Conservation (phyloP, 805 yeast species). For the Grigorovia jiainica region DNA sequence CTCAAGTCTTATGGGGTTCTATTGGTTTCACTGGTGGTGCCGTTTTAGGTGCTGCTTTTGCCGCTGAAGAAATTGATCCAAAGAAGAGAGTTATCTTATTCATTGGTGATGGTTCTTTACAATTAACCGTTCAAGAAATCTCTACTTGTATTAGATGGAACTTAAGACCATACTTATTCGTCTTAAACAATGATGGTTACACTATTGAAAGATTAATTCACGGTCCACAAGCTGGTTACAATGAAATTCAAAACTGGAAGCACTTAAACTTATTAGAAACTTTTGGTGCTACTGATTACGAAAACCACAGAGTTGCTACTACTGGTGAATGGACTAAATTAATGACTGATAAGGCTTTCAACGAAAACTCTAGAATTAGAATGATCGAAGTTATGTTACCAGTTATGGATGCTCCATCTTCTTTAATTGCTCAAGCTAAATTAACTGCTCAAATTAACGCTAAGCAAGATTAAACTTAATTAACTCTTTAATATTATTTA, state of each 20-base stretch:
- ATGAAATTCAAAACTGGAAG: conserved; percentile 62
- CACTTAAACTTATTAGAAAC: conserved; percentile 47
- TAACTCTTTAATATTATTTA: conserved; percentile 2
- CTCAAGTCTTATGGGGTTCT: conserved; percentile 71
- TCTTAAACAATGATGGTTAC: conserved; percentile 65
- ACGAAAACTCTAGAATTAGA: conserved; percentile 50
- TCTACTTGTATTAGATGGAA: conserved; percentile 61
- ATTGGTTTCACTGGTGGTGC: conserved; percentile 67
- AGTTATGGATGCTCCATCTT: conserved; percentile 59
- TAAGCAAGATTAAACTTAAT: conserved; percentile 21
- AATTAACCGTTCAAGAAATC: conserved; percentile 65
- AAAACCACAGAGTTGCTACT: conserved; percentile 44
- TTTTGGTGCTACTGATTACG: conserved; percentile 43
- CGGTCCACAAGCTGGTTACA: conserved; percentile 56
- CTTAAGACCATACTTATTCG: conserved; percentile 57
- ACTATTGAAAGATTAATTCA: conserved; percentile 69
- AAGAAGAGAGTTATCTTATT: conserved; percentile 54
- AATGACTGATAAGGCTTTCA: conserved; percentile 39
- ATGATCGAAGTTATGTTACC: conserved; percentile 60
- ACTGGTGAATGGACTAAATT: conserved; percentile 50
- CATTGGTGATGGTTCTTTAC: conserved; percentile 71
- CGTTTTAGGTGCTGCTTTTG: conserved; percentile 57
- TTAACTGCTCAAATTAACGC: conserved; percentile 43
- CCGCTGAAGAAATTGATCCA: conserved; percentile 55
- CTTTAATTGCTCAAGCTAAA: conserved; percentile 59